Base-by-base conservation (phyloP, 2,329 filamentous ascomycete species). In the Conoideocrella luteorostrata region DNA sequence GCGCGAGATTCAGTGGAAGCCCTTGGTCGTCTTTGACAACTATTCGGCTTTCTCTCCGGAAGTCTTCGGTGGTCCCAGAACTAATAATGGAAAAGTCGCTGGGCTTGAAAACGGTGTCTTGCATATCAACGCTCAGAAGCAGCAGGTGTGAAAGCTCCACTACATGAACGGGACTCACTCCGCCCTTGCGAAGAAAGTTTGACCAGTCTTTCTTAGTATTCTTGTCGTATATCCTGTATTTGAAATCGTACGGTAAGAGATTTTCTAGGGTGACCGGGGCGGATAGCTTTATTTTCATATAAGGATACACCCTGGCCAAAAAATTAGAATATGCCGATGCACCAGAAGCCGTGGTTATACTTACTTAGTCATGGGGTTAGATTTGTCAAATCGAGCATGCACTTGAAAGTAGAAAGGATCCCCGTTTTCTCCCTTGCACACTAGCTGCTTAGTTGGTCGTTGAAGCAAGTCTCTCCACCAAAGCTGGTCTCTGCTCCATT, bases 21-120 rank as follows among this genome's bases (percentile, higher is more conserved):
- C 87, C 87, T 50, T 88, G 82, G 9, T 86, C 82, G 58, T 98
- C 93, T 58, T 91, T 95, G 56, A 94, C 83, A 11, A 85, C 73
- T 4, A 98, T 64, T 1, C 74, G 80, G 49, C 82, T 78, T 63
- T 98, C 93, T 54, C 86, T 85, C 41, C 82, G 80, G 70, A 95
- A 97, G 57, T 96, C 91, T 51, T 91, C 86, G 40, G 88, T 82
- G 46, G 81, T 80, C 43, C 86, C 90, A 3, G 90, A 84, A 59
- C 98, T 98, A 70, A 98, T 91, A 56, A 98, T 95, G 20, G 90
- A 84, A 66, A 97, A 98, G 50, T 98, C 93, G 67, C 93, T 97
- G 15, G 89, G 78, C 58, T 89, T 94, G 74, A 94, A 96, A 1
- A 86, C 81, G 0, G 89, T 96, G 58, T 98, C 93, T 66, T 98